Evolutionary conservation across 371 early-diverging fungal genomes (phyloP).

Genomic region (Smittium mucronatum): DNA sequence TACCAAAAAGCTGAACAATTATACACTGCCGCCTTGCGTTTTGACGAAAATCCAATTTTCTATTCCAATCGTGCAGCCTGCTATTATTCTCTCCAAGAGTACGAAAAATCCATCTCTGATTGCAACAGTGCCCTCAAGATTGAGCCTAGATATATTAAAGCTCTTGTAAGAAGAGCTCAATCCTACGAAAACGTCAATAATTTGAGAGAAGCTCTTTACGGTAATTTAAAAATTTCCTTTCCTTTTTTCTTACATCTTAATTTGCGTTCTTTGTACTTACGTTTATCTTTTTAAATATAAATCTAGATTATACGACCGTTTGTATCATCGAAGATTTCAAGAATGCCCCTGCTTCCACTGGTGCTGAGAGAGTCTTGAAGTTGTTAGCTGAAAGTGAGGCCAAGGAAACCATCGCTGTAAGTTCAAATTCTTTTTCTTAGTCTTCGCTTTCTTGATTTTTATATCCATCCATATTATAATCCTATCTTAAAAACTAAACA

Average conservation of each 20-base stretch:
- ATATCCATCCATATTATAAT: too few species aligned
- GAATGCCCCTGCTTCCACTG: constrained; percentile 58
- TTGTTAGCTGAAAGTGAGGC: constrained; percentile 63
- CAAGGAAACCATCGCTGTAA: constrained; percentile 41
- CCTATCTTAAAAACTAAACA: too few species aligned
- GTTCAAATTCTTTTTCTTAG: too few species aligned
- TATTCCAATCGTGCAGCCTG: constrained; percentile 93
- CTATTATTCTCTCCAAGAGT: constrained; percentile 54
- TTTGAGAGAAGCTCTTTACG: constrained; percentile 62
- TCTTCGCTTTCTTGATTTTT: too few species aligned
- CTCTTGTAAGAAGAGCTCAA: constrained; percentile 69
- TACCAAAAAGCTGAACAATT: constrained; percentile 72
- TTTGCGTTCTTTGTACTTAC: too few species aligned
- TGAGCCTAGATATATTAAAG: constrained; percentile 68
- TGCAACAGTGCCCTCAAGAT: constrained; percentile 54
- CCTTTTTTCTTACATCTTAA: neutral
- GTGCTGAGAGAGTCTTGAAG: constrained; percentile 84
- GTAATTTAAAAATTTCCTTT: constrained; percentile 15
- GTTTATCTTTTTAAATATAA: constrained; percentile 17
- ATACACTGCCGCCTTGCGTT: constrained; percentile 78
- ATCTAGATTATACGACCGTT: constrained; percentile 67
- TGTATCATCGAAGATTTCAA: constrained; percentile 90
- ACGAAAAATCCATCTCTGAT: constrained; percentile 51
- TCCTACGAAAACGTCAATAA: constrained; percentile 56
- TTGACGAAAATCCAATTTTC: constrained; percentile 65